Base-by-base conservation (phyloP, 768 basidiomycete species). In the Amanita pallidorosea region DNA sequence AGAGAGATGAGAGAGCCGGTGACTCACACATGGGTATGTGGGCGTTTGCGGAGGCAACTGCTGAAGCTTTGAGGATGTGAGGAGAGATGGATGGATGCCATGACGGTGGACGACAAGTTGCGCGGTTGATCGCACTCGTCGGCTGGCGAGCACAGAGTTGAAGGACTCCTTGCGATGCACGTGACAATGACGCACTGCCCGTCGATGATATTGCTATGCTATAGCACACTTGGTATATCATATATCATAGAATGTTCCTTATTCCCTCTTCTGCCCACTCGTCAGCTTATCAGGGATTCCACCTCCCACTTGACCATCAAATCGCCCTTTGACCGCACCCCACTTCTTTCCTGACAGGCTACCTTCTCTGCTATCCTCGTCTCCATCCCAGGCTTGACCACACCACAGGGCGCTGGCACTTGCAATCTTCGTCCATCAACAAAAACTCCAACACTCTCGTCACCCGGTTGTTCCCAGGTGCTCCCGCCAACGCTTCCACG, bases 311-410 rank as follows among this genome's bases (percentile, higher is more conserved):
- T 78, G 44, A 95, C 74, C 45, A 88, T 70, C 47, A 97, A 64
- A 66, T 97, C 89, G 1, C 95, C 95, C 67, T 88, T 90, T 55
- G 70, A 78, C 67, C 73, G 77, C 52, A 70, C 70, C 38, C 70
- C 72, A 15, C 83, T 53, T 83, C 85, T n/a, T 88, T 93, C 52
- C 91, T 75, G 43, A 93, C 81, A 2, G 94, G 93, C 90, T 92
- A 7, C 92, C 92, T 63, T 96, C 91, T 82, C 85, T 2, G 69
- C 43, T 3, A 96, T 65, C 23, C 69, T 75, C 17, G 80, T 86
- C 64, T 85, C 76, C 67, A 83, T 79, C 6, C 81, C 84, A 1
- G 90, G 88, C 60, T 84, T 89, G 27, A 94, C 72, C 11, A 90
- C 65, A 2, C 82, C 81, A n/a, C n/a, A n/a, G 0, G 95, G 93